These are phyloP conservation scores for Candida berthetii DNA, from an alignment of 805 yeast species.

Conservation along the genomic window DNA sequence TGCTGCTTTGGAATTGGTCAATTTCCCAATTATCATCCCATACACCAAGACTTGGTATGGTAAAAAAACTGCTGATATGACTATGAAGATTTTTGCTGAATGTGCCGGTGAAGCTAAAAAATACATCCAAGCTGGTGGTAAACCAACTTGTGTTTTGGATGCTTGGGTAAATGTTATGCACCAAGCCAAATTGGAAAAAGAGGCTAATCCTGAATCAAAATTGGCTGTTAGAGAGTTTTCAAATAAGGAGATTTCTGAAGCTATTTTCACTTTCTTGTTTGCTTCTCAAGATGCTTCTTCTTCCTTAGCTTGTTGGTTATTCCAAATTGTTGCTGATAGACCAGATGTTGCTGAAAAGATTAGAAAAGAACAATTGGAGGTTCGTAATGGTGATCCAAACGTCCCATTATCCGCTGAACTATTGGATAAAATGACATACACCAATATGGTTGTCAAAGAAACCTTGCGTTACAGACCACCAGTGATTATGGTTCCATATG, in stretches of 20 bases:
- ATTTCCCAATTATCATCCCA: conserved; percentile 95
- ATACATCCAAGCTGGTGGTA: conserved; percentile 70
- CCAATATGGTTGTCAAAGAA: conserved; percentile 88
- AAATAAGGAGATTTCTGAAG: conserved; percentile 91
- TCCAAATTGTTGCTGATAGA: conserved; percentile 92
- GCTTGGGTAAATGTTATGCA: conserved; percentile 89
- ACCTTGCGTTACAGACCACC: conserved; percentile 95
- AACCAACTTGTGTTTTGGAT: conserved; percentile 87
- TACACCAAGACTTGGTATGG: conserved; percentile 99
- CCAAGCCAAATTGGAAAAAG: conserved; percentile 46
- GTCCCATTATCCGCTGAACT: conserved; percentile 59
- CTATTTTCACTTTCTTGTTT: conserved; percentile 91
- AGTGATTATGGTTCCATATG: conserved; percentile 96
- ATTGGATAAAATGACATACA: conserved; percentile 83
- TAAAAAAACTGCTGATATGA: conserved; percentile 83
- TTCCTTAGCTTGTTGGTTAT: conserved; percentile 95
- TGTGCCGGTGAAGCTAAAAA: conserved; percentile 89
- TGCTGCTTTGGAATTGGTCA: conserved; percentile 94
- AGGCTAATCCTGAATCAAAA: conserved; percentile 45
- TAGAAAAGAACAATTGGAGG: conserved; percentile 84
- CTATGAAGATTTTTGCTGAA: conserved; percentile 83
- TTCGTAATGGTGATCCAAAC: conserved; percentile 72
- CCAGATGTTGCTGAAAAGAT: conserved; percentile 85
- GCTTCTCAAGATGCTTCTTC: conserved; percentile 99
- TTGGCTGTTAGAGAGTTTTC: conserved; percentile 74